Conservation (phyloP, 805 yeast genomes). For the Pichia californica region DNA sequence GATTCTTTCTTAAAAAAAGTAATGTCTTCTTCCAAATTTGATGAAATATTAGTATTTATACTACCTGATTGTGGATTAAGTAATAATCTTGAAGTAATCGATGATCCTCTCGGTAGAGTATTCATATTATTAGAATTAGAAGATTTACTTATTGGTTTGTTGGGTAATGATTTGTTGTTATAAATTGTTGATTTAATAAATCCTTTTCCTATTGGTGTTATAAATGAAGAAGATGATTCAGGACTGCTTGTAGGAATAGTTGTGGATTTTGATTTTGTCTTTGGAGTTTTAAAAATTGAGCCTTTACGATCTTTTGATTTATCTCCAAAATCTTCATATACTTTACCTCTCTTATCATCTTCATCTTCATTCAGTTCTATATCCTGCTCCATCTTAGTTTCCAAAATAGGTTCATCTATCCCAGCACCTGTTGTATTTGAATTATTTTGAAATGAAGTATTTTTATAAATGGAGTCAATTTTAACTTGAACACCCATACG, state of each 20-base stretch:
- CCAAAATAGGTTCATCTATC: conserved; percentile 8
- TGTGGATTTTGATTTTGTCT: conserved; percentile 8
- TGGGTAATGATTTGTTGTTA: conserved; percentile 37
- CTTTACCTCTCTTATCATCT: background rate
- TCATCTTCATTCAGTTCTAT: conserved; percentile 13
- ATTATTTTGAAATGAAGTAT: background rate
- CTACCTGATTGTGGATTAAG: conserved; percentile 4
- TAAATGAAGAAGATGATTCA: conserved; percentile 10
- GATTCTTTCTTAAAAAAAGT: background rate
- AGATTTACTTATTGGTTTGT: conserved; percentile 15
- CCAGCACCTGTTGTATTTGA: background rate
- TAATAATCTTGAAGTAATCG: conserved; percentile 26
- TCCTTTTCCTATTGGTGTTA: conserved; percentile 20
- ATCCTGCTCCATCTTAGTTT: conserved; percentile 1
- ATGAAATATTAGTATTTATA: background rate
- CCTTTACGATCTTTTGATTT: background rate
- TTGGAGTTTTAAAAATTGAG: conserved; percentile 17
- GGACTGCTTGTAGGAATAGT: conserved; percentile 21
- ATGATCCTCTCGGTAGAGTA: conserved; percentile 20
- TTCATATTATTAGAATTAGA: conserved; percentile 20
- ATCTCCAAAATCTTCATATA: background rate
- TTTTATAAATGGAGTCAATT: conserved; percentile 47
- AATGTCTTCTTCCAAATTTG: background rate
- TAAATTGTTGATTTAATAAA: conserved; percentile 18
- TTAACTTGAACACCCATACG: conserved; percentile 64